Percentiles rank a stretch among this genome's conserved stretches.
Evolutionary conservation across 306 rosid genomes (phyloP).

Genomic region (Cucurbita maxima): DNA sequence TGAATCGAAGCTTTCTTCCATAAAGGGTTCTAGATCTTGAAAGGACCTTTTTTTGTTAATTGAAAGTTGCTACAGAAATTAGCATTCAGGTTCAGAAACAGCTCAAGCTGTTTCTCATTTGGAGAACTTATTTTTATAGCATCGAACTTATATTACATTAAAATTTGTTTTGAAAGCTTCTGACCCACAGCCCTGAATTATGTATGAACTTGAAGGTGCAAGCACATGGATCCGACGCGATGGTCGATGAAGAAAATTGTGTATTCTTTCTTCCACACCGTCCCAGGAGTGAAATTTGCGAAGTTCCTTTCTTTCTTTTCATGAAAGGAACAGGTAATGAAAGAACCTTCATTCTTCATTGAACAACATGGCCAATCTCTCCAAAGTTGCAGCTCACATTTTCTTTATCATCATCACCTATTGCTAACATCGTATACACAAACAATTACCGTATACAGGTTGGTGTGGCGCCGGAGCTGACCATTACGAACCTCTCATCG

Average conservation of each 20-base stretch:
- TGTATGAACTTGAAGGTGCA: conserved; percentile 48
- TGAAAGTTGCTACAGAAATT: no score
- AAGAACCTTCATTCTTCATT: not conserved
- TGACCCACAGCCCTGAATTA: conserved; percentile 8
- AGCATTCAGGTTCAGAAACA: no score
- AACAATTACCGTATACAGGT: conserved; percentile 26
- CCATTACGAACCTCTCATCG: conserved; percentile 90
- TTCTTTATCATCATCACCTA: not conserved
- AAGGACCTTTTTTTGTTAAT: no score
- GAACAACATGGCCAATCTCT: not conserved
- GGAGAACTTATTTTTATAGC: not conserved
- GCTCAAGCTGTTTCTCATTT: not conserved
- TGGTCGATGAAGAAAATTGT: conserved; percentile 95
- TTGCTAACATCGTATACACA: not conserved
- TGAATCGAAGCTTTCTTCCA: not conserved
- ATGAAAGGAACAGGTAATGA: conserved; percentile 97
- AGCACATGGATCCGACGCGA: conserved; percentile 96
- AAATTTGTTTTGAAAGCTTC: not conserved
- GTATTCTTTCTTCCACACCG: conserved; percentile 96
- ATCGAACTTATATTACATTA: not conserved
- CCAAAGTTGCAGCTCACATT: not conserved
- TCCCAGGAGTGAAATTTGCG: conserved; percentile 64
- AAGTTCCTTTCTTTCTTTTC: conserved; percentile 84
- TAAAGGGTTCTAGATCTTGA: not conserved
- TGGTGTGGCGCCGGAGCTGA: conserved; percentile 99